Percentiles rank a stretch among this genome's conserved stretches.
phyloP scores from a whole-genome alignment of 805 yeast genomes.

The Wickerhamomyces alni region DNA sequence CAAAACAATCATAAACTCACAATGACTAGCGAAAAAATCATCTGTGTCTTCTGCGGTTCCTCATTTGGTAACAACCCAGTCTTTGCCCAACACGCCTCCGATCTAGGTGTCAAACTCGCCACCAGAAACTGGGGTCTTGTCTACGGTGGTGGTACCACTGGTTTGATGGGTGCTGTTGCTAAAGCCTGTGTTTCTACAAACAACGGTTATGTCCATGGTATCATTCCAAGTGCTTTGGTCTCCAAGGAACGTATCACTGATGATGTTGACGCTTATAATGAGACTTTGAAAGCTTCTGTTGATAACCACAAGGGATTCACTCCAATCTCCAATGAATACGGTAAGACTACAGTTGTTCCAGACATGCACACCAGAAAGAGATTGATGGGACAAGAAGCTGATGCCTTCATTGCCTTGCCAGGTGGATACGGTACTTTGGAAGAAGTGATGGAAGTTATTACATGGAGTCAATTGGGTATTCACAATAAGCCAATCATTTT shows the following conservation, averaged over 20 bases:
- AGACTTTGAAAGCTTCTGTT: constrained; percentile 42
- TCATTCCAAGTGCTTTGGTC: constrained; percentile 81
- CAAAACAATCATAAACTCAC: neutral
- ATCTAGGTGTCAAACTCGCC: constrained; percentile 56
- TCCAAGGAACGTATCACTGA: constrained; percentile 53
- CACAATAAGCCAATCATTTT: constrained; percentile 77
- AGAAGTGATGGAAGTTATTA: constrained; percentile 83
- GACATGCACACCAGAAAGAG: constrained; percentile 90
- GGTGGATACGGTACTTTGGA: constrained; percentile 92
- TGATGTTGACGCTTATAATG: constrained; percentile 36
- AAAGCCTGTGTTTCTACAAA: constrained; percentile 36
- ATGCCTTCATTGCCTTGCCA: constrained; percentile 83
- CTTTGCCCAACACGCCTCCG: constrained; percentile 48
- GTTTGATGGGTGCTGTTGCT: constrained; percentile 76
- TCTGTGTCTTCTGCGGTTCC: constrained; percentile 88
- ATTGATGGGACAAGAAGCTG: constrained; percentile 81
- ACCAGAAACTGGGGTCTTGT: constrained; percentile 64
- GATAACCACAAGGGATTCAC: constrained; percentile 62
- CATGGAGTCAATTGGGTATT: constrained; percentile 88
- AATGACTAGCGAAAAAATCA: constrained; percentile 24
- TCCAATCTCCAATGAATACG: constrained; percentile 53
- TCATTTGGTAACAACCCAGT: constrained; percentile 54
- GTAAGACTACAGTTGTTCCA: constrained; percentile 71
- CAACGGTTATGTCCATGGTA: constrained; percentile 73
- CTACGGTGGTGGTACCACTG: constrained; percentile 88